These are phyloP conservation scores for Boletellus sp. DNA, from an alignment of 768 basidiomycete genomes.

Conservation along the genomic window DNA sequence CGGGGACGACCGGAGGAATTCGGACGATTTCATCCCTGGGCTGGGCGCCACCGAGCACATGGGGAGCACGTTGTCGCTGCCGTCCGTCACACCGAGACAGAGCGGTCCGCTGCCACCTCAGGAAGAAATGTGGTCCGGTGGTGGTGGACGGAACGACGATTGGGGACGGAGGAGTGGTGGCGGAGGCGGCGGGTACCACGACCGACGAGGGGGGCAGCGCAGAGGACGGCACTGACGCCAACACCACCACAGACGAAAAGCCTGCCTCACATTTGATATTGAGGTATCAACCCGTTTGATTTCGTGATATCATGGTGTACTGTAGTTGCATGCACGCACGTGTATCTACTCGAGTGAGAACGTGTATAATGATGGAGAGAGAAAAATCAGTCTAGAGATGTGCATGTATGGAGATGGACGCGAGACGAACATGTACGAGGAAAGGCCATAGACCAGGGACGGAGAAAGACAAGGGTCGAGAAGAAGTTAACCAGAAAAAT, in stretches of 20 bases:
- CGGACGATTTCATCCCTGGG: constrained; percentile 65
- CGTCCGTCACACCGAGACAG: constrained; percentile 33
- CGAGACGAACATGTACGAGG: constrained; percentile 5
- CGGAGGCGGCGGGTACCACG: constrained; percentile 34
- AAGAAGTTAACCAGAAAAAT: neutral
- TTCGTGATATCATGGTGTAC: neutral
- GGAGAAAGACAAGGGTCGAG: neutral
- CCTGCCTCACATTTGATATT: too few relatives aligned
- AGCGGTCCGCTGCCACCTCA: constrained; percentile 43
- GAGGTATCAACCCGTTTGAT: neutral
- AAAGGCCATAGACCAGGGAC: neutral
- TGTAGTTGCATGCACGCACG: neutral
- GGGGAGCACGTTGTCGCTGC: constrained; percentile 2
- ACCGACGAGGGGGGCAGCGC: constrained; percentile 23
- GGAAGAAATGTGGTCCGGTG: constrained; percentile 47
- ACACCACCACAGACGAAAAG: too few relatives aligned
- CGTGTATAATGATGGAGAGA: neutral
- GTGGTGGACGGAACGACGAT: constrained; percentile 33
- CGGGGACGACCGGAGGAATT: constrained; percentile 28
- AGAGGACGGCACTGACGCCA: constrained; percentile 23
- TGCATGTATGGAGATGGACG: constrained; percentile 8
- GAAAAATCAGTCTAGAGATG: constrained; percentile 11
- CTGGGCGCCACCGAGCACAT: constrained; percentile 42
- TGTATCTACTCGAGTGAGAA: neutral
- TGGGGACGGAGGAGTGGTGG: constrained; percentile 36